These are phyloP conservation scores for Daldinia grandis DNA, from an alignment of 495 filamentous ascomycete genomes.

Conservation along the genomic window DNA sequence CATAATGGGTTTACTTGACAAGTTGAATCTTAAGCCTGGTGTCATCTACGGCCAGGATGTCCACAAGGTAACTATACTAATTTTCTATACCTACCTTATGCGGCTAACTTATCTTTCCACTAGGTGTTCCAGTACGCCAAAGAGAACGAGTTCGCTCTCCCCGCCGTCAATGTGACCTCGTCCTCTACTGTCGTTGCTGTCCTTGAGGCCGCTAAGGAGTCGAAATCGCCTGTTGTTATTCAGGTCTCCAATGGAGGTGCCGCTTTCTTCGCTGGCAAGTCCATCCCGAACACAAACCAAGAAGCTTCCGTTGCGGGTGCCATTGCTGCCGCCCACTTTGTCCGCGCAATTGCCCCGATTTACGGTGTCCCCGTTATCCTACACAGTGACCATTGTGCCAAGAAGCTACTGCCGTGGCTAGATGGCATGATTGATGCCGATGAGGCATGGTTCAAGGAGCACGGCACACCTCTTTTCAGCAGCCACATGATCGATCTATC, in stretches of 20 bases:
- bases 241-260: slow-evolving; percentile 94
- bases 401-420: slow-evolving; percentile 94
- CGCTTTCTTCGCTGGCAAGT: slow-evolving; percentile 95
- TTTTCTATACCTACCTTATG: slow-evolving; percentile 16
- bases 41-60: slow-evolving; percentile 92
- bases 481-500: slow-evolving; percentile 96
- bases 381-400: slow-evolving; percentile 90
- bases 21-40: slow-evolving; percentile 77
- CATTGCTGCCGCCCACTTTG: slow-evolving; percentile 90
- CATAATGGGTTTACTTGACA: slow-evolving; percentile 43
- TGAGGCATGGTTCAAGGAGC: slow-evolving; percentile 90
- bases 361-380: slow-evolving; percentile 93
- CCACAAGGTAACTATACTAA: slow-evolving; percentile 51
- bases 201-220: slow-evolving; percentile 92
- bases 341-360: slow-evolving; percentile 83
- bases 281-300: slow-evolving; percentile 85
- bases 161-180: slow-evolving; percentile 94
- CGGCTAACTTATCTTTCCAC: not conserved
- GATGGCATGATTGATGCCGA: slow-evolving; percentile 94
- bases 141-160: slow-evolving; percentile 86
- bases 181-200: slow-evolving; percentile 86
- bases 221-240: slow-evolving; percentile 86
- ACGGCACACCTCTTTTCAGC: slow-evolving; percentile 92
- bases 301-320: slow-evolving; percentile 86
- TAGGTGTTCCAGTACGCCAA: slow-evolving; percentile 78